Conservation (phyloP, 768 basidiomycete genomes). For the Agaricus subrufescens region DNA sequence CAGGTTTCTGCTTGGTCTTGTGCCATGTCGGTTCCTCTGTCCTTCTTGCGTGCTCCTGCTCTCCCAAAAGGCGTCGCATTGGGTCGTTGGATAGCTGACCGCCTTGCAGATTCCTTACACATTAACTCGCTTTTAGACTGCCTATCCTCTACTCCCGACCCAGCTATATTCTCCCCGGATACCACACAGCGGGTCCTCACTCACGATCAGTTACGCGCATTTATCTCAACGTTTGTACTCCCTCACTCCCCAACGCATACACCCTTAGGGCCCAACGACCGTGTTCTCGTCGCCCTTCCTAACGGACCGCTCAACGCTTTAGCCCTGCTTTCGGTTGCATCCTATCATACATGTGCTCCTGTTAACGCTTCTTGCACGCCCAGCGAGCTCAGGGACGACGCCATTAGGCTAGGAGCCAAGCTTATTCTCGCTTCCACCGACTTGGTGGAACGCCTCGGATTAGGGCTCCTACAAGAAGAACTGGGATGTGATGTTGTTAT, state of each 20-base stretch:
- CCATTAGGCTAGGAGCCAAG: constrained; percentile 30
- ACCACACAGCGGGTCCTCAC: constrained; percentile 27
- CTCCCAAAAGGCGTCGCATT: constrained; percentile 25
- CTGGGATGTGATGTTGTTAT: constrained; percentile 36
- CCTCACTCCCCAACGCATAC: constrained; percentile 26
- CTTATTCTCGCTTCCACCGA: constrained; percentile 39
- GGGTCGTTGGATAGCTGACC: constrained; percentile 31
- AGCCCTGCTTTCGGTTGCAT: constrained; percentile 37
- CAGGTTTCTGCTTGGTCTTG: not conserved
- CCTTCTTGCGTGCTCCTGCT: constrained; percentile 23
- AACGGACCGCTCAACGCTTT: constrained; percentile 43
- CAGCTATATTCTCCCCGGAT: constrained; percentile 37
- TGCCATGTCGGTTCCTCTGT: constrained; percentile 27
- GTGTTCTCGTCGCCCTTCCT: constrained; percentile 40
- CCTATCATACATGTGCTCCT: constrained; percentile 42
- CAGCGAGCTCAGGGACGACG: constrained; percentile 39
- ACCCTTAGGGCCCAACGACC: constrained; percentile 36
- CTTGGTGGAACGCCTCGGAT: constrained; percentile 31
- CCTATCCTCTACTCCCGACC: constrained; percentile 25
- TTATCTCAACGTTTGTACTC: constrained; percentile 33
- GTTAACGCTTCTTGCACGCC: constrained; percentile 43
- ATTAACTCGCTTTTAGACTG: constrained; percentile 36
- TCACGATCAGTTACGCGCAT: constrained; percentile 30
- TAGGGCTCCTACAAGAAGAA: constrained; percentile 25
- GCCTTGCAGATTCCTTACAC: constrained; percentile 23